Percentiles rank a stretch among this genome's conserved stretches.
These are phyloP conservation scores for Didymella arachidicola DNA, from an alignment of 2,329 filamentous ascomycete genomes.

Conservation along the genomic window DNA sequence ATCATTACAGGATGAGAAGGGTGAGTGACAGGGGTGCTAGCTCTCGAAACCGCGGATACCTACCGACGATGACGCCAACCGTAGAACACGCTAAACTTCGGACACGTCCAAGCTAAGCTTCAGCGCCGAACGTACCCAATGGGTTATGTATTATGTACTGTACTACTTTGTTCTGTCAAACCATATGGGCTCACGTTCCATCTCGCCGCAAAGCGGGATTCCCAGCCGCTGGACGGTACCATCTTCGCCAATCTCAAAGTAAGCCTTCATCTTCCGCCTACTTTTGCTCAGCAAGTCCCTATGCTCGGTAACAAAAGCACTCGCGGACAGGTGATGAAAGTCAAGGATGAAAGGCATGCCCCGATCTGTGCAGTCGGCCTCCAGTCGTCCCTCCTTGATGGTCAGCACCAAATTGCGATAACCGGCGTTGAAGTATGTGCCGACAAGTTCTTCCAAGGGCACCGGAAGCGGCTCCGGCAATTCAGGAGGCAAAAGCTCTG, in stretches of 20 bases:
- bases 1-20: constrained; percentile 11
- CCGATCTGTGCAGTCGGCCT: constrained; percentile 23
- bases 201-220: constrained; percentile 16
- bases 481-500: neutral
- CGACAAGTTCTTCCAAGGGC: constrained; percentile 12
- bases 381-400: neutral
- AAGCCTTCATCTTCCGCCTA: constrained; percentile 13
- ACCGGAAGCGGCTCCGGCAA: neutral
- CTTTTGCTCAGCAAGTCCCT: constrained; percentile 2
- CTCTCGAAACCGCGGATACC: neutral
- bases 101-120: neutral
- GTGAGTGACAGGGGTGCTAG: constrained; percentile 5
- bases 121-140: too few relatives aligned
- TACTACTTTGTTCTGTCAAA: constrained; percentile 9
- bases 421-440: constrained; percentile 19
- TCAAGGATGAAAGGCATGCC: constrained; percentile 20
- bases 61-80: constrained; percentile 2
- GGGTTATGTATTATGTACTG: too few relatives aligned
- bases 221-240: constrained; percentile 15
- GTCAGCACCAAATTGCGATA: constrained; percentile 20
- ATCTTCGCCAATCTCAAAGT: constrained; percentile 14
- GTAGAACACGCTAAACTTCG: neutral
- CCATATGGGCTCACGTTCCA: constrained; percentile 19
- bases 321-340: constrained; percentile 17
- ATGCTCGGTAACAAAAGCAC: constrained; percentile 9